Evolutionary conservation across 2,329 filamentous ascomycete genomes (phyloP), one percentile per base, ranked within the genome.

Genomic region (Aureobasidium musti): DNA sequence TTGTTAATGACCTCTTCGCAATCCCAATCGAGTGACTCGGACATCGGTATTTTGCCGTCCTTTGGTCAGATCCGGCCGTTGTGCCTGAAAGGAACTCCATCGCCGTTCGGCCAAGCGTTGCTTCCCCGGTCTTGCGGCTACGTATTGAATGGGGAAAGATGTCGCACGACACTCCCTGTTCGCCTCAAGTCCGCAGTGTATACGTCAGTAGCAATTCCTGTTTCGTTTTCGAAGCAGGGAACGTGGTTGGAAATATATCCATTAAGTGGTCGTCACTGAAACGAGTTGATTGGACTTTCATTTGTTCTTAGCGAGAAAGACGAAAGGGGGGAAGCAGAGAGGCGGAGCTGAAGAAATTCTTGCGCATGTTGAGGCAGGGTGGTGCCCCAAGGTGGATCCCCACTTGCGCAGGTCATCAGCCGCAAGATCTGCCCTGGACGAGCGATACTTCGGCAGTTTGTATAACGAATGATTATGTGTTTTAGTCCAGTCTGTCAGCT

Each of bases 61-160:
- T 47, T n/a, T 47, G 26, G 57, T 59, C 57, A 43, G 57, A 26
- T 11, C 57, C 57, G 57, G 57, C 57, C 57, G 57, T 61, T 61
- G 43, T 19, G n/a, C 26, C 39, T 14, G 56, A 45, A 33, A 59
- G 39, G 47, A 19, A 26, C 41, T 45, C 39, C 54, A 35, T 61
- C 57, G 57, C 57, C 57, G 30, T 35, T 23, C 28, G 43, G 43
- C 57, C 57, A 60, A 60, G 56, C 56, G 56, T 47, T 60, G 28
- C 33, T 47, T 61, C 43, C 28, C 57, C 57, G 43, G 57, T 13
- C 43, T 35, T 61, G 57, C 57, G 57, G 57, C 19, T 59, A 21
- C 14, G 11, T 21, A 45, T 61, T 30, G 57, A 61, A 61, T 61
- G 14, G 41, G 57, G 57, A 6, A 61, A 61, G 10, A 43, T 61